These are phyloP conservation scores for Colletotrichum camelliae DNA, from an alignment of 2,329 filamentous ascomycete species.

Conservation along the genomic window DNA sequence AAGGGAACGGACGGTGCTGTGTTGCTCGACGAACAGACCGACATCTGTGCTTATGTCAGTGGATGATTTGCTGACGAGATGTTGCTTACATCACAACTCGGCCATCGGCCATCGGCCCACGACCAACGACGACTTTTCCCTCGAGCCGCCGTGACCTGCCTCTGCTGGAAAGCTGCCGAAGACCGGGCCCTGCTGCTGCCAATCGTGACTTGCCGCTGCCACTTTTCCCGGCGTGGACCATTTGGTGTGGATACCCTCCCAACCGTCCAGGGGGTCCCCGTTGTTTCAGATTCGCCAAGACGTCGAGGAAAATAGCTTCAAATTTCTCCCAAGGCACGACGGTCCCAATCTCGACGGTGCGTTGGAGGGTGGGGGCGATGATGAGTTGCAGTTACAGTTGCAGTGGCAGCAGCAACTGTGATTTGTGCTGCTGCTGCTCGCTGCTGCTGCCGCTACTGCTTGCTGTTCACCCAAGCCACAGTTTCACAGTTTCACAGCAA, in stretches of 20 bases:
- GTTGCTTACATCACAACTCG: background rate
- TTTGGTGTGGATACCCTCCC: background rate
- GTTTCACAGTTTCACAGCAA: background rate
- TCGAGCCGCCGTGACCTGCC: background rate
- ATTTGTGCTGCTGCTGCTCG: background rate
- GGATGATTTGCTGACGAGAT: background rate
- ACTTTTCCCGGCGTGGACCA: background rate
- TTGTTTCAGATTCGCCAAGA: slow-evolving; percentile 21
- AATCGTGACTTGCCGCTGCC: slow-evolving; percentile 2
- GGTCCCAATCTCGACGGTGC: slow-evolving; percentile 10
- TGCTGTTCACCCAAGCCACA: background rate
- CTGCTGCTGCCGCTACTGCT: background rate
- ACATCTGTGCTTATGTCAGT: background rate
- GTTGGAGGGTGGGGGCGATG: background rate
- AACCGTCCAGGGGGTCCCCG: background rate
- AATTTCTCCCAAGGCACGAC: slow-evolving; percentile 5
- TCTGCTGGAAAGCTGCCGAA: background rate
- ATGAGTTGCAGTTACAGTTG: background rate
- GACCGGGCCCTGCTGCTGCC: background rate
- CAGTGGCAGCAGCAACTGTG: background rate
- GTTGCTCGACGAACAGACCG: slow-evolving; percentile 3
- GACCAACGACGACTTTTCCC: background rate
- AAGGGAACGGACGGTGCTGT: background rate
- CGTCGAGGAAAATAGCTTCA: slow-evolving; percentile 19
- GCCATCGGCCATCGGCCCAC: background rate